These are phyloP conservation scores for Rhipidocladum racemiflorum DNA, from an alignment of 176 grass and related monocot species.

Conservation along the genomic window DNA sequence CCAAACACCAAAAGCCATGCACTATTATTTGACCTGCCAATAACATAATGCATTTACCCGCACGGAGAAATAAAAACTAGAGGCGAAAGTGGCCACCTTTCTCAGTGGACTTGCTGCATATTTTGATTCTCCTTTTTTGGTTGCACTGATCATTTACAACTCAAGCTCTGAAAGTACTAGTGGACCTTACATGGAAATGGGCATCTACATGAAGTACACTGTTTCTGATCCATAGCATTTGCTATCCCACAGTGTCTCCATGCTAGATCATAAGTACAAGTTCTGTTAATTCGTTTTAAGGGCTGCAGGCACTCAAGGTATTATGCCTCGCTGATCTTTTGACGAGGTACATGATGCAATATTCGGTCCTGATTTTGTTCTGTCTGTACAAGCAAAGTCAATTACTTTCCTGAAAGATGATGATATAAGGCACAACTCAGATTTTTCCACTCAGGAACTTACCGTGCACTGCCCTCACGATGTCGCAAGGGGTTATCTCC, in stretches of 20 bases:
- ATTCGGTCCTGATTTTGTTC: constrained; percentile 44
- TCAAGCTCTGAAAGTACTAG: constrained; percentile 7
- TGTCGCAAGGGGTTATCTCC: not conserved
- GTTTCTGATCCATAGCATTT: not conserved
- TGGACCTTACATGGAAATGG: not conserved
- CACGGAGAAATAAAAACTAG: constrained; percentile 32
- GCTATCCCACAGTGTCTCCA: not conserved
- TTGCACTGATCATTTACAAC: constrained; percentile 41
- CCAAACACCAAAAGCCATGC: constrained; percentile 38
- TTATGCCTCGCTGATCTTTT: constrained; percentile 18
- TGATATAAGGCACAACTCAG: constrained; percentile 5
- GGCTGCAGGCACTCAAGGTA: not conserved
- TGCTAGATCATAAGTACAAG: constrained; percentile 1
- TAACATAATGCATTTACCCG: constrained; percentile 37
- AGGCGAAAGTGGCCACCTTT: constrained; percentile 35
- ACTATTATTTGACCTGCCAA: constrained; percentile 36
- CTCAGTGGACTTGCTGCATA: constrained; percentile 51
- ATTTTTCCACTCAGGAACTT: constrained; percentile 15
- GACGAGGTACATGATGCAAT: constrained; percentile 17
- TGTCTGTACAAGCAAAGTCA: constrained; percentile 19
- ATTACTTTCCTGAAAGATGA: constrained; percentile 28
- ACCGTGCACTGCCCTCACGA: not conserved
- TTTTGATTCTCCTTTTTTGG: constrained; percentile 16
- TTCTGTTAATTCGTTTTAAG: not conserved
- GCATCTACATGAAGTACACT: not conserved